Conservation (phyloP, 495 filamentous ascomycete genomes). For the Lophiostoma macrostomum region DNA sequence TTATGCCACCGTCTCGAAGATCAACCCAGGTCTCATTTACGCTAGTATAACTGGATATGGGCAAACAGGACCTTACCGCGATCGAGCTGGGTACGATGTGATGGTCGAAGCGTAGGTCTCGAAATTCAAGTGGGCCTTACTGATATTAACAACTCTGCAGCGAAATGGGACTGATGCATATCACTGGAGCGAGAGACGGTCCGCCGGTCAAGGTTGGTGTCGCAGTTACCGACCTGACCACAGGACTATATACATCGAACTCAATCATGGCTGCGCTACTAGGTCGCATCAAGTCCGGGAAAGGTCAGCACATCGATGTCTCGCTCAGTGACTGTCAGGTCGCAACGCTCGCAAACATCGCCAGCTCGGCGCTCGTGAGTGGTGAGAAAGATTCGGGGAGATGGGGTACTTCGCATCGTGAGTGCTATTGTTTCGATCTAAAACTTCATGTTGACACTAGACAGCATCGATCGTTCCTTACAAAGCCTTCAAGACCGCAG, state of each 20-base stretch:
- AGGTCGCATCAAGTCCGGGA: conserved; percentile 61
- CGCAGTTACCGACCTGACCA: conserved; percentile 93
- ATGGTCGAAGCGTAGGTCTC: conserved; percentile 80
- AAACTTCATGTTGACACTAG: conserved; percentile 21
- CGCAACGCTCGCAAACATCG: conserved; percentile 87
- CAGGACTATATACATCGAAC: conserved; percentile 95
- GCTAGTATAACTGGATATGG: conserved; percentile 75
- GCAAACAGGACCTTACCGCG: conserved; percentile 88
- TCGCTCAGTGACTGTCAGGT: conserved; percentile 91
- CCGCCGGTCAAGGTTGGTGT: conserved; percentile 97
- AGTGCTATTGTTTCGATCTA: conserved; percentile 41
- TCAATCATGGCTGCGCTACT: conserved; percentile 92
- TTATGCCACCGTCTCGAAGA: conserved; percentile 68
- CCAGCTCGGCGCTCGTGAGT: conserved; percentile 85
- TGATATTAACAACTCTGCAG: conserved; percentile 24
- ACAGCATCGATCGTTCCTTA: conserved; percentile 94
- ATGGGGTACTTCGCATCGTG: conserved; percentile 95
- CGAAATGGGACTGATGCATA: conserved; percentile 97
- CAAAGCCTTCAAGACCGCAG: conserved; percentile 83
- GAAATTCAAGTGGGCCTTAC: not conserved
- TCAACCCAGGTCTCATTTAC: conserved; percentile 78
- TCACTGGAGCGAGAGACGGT: conserved; percentile 82
- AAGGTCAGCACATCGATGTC: conserved; percentile 90
- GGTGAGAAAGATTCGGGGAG: conserved; percentile 82
- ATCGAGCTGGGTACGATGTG: conserved; percentile 92